A percentile compares a stretch with the other conserved stretches of the same genome.
These are phyloP conservation scores for Kalaharituber pfeilii DNA, from an alignment of 2,329 filamentous ascomycete species.

Conservation along the genomic window DNA sequence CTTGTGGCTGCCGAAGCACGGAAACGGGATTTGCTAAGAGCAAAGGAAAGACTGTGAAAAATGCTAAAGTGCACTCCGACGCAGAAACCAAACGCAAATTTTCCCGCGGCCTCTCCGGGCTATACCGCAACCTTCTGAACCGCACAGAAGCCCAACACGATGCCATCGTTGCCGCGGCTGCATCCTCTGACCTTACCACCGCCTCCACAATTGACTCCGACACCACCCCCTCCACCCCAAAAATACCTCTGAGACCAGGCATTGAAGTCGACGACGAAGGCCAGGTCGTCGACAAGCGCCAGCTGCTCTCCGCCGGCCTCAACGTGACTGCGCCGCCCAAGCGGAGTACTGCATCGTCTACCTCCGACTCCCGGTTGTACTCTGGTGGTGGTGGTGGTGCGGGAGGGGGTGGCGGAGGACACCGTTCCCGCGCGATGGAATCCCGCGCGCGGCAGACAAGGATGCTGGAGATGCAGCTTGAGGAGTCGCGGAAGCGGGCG, in stretches of 20 bases:
- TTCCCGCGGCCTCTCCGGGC: constrained; percentile 69
- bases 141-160: constrained; percentile 66
- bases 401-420: constrained; percentile 10
- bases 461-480: constrained; percentile 64
- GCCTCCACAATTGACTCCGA: too few relatives aligned
- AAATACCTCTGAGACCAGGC: constrained; percentile 46
- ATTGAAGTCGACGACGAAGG: constrained; percentile 58
- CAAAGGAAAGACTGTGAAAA: constrained; percentile 66
- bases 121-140: too few relatives aligned
- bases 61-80: too few relatives aligned
- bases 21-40: constrained; percentile 60
- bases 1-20: constrained; percentile 56
- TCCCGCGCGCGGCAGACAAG: constrained; percentile 58
- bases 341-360: background rate
- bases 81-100: constrained; percentile 60
- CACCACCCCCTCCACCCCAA: too few relatives aligned
- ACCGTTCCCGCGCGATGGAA: constrained; percentile 37
- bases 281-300: constrained; percentile 67
- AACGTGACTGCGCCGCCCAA: constrained; percentile 36
- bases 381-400: background rate
- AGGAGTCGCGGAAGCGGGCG: constrained; percentile 52
- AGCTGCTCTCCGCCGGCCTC: constrained; percentile 56
- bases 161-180: constrained; percentile 50
- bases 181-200: too few relatives aligned
- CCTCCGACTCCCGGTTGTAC: background rate